phyloP scores from a whole-genome alignment of 768 basidiomycete genomes.

The Termitomyces sp. region DNA sequence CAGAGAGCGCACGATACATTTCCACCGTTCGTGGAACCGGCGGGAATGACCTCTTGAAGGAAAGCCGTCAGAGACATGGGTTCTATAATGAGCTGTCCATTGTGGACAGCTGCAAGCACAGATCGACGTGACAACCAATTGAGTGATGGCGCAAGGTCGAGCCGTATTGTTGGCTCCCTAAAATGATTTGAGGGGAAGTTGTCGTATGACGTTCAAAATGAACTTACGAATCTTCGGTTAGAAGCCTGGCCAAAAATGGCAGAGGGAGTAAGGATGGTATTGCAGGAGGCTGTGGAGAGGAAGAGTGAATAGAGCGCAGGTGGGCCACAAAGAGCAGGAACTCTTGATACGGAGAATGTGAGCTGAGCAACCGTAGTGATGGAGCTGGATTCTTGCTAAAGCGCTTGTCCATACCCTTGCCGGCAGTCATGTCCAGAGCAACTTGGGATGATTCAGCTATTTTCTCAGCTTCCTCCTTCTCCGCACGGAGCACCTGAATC shows the following conservation, averaged over 20 bases:
- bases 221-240: conserved; percentile 82
- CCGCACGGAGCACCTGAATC: conserved; percentile 68
- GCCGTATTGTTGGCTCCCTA: conserved; percentile 87
- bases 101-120: conserved; percentile 79
- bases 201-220: conserved; percentile 3
- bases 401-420: conserved; percentile 55
- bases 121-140: conserved; percentile 91
- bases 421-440: conserved; percentile 65
- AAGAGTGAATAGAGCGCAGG: conserved; percentile 62
- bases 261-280: conserved; percentile 72
- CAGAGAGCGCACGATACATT: conserved; percentile 78
- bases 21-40: conserved; percentile 36
- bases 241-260: conserved; percentile 72
- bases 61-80: conserved; percentile 65
- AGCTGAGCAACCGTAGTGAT: conserved; percentile 48
- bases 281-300: conserved; percentile 54
- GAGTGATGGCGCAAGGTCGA: conserved; percentile 90
- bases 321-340: conserved; percentile 75
- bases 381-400: conserved; percentile 20
- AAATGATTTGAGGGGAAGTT: conserved; percentile 9
- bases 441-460: conserved; percentile 42
- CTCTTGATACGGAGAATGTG: conserved; percentile 76
- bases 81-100: conserved; percentile 83
- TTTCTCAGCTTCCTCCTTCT: conserved; percentile 58
- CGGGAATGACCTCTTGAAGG: conserved; percentile 47